phyloP scores from a whole-genome alignment of 176 grass and related monocot species.

The Ensete ventricosum region DNA sequence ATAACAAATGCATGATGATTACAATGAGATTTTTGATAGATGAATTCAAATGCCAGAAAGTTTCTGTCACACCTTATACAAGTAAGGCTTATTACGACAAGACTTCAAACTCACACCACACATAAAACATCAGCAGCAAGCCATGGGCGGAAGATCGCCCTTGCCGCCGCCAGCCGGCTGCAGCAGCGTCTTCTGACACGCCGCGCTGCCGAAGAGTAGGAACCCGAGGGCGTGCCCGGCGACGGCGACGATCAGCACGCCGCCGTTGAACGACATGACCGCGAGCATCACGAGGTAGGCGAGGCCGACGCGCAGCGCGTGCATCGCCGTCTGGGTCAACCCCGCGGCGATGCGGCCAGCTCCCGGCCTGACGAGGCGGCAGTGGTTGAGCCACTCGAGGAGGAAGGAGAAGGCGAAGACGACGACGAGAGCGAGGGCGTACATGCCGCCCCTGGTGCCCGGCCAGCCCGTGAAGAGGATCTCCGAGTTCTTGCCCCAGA shows the following conservation, averaged over 20 bases:
- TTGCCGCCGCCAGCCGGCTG: background rate
- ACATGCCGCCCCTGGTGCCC: constrained; percentile 47
- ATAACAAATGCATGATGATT: no score
- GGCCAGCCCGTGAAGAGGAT: constrained; percentile 73
- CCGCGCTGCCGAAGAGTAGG: constrained; percentile 27
- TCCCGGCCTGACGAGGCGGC: constrained; percentile 2
- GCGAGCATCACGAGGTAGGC: constrained; percentile 84
- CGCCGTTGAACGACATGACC: constrained; percentile 91
- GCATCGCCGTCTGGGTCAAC: constrained; percentile 24
- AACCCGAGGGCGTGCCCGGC: constrained; percentile 44
- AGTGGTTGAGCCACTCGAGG: constrained; percentile 43
- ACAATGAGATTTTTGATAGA: no score
- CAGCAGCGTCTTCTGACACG: background rate
- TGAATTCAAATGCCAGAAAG: no score
- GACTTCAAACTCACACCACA: background rate
- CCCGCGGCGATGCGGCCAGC: constrained; percentile 3
- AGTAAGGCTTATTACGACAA: background rate
- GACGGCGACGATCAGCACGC: constrained; percentile 50
- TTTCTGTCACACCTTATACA: background rate
- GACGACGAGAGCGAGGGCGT: constrained; percentile 49
- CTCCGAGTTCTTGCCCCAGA: constrained; percentile 71
- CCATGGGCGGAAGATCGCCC: background rate
- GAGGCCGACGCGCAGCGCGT: constrained; percentile 41
- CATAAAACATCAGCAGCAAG: background rate
- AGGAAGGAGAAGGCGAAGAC: constrained; percentile 39